Evolutionary conservation across 768 basidiomycete species (phyloP), one percentile per base, ranked within the genome.

Genomic region (Xerocomellus chrysenteron): DNA sequence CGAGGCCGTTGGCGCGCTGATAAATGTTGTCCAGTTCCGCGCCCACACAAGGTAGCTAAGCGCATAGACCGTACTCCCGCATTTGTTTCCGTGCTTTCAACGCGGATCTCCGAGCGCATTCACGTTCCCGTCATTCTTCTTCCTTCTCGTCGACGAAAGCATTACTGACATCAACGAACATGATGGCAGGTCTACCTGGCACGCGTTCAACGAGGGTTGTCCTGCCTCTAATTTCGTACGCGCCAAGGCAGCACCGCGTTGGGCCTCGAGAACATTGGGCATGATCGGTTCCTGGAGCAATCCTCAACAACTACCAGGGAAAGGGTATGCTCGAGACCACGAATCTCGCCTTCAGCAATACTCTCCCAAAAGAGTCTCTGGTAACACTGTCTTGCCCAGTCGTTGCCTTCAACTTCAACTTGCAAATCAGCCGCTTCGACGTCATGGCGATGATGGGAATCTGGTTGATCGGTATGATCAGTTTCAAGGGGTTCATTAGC

Each of bases 321-420:
- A 4, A 40, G 41, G 32, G 32, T 13, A 0, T 24, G 39, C 46
- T 61, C 37, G 12, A 32, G 24, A 33, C 66, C 71, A 65, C 74
- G 41, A 65, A 90, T 90, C 72, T 81, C 72, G 56, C 85, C 83
- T 63, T 93, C 91, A 11, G 79, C 78, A 39, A 88, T 80, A 32
- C 86, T 82, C 68, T 93, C 91, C 88, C 90, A 93, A 69, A 88
- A 92, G 44, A 83, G 73, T 42, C 85, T 80, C 63, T 86, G 84
- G 66, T 89, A 90, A 11, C 85, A 80, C 54, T 83, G 78, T 24
- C 84, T 81, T 44, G 81, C 80, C 52, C 73, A 76, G 52, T 84
- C 78, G 56, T 82, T 79, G 19, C 78, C 74, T 60, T 83, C 83
- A 12, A 68, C 75, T 65, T 85, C 76, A 52, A 85, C 85, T 35